Evolutionary conservation across 805 yeast species (phyloP).

Genomic region (Pichia cabralensis): DNA sequence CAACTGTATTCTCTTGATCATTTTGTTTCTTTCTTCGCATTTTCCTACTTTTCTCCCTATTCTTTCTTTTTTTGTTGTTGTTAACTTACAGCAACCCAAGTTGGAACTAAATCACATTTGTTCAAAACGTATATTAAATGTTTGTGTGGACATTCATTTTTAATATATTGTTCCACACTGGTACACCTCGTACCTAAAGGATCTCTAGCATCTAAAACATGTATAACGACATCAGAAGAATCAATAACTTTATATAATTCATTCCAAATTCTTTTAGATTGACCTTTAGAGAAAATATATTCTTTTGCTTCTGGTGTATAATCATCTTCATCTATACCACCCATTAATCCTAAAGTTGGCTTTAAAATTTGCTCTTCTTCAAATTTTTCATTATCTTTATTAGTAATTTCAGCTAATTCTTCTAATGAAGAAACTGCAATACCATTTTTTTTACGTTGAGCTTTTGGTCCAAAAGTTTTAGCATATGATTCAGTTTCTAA

Average conservation of each 20-base stretch:
- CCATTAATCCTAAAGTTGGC: slow-evolving; percentile 74
- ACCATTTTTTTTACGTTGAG: slow-evolving; percentile 87
- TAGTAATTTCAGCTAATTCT: slow-evolving; percentile 58
- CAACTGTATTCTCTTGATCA: too few species aligned
- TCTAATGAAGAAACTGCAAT: slow-evolving; percentile 65
- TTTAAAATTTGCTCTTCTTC: slow-evolving; percentile 71
- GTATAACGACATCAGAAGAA: slow-evolving; percentile 94
- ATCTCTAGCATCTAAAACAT: slow-evolving; percentile 95
- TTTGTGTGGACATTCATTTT: slow-evolving; percentile 91
- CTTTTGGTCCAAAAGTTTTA: slow-evolving; percentile 86
- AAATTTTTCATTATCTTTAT: slow-evolving; percentile 44
- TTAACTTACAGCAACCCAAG: slow-evolving; percentile 99
- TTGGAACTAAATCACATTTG: slow-evolving; percentile 97
- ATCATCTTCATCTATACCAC: slow-evolving; percentile 62
- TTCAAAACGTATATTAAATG: slow-evolving; percentile 90
- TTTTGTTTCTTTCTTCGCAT: too few species aligned
- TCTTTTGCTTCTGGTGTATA: slow-evolving; percentile 89
- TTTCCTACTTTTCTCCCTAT: too few species aligned
- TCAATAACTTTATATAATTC: slow-evolving; percentile 94
- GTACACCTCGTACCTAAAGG: slow-evolving; percentile 94
- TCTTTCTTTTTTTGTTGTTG: too few species aligned
- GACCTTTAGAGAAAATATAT: slow-evolving; percentile 93
- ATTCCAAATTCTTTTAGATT: slow-evolving; percentile 97
- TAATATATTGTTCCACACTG: slow-evolving; percentile 85
- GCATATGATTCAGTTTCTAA: slow-evolving; percentile 81